Conservation (phyloP, 805 yeast genomes). For the Monosporozyma aerobia region DNA sequence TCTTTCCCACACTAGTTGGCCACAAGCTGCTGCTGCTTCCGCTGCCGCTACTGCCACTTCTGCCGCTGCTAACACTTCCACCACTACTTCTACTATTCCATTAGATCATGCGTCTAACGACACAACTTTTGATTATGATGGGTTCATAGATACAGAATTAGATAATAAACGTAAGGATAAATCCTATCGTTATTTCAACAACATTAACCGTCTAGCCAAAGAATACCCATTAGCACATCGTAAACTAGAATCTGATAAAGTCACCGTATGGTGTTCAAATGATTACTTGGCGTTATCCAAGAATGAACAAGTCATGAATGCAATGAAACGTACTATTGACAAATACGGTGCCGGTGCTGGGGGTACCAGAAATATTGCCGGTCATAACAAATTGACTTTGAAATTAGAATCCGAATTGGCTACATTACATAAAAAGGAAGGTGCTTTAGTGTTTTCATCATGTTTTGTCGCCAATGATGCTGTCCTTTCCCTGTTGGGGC, state of each 20-base stretch:
- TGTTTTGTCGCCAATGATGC: slow-evolving; percentile 98
- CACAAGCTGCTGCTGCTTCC: slow-evolving; percentile 19
- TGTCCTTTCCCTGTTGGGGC: slow-evolving; percentile 81
- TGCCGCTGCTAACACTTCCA: slow-evolving; percentile 29
- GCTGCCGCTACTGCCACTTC: slow-evolving; percentile 29
- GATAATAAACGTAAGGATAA: slow-evolving; percentile 72
- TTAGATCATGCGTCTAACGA: slow-evolving; percentile 39
- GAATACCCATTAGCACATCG: slow-evolving; percentile 94
- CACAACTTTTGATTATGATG: slow-evolving; percentile 57
- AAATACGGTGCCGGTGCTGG: slow-evolving; percentile 98
- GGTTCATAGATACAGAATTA: slow-evolving; percentile 58
- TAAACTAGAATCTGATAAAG: slow-evolving; percentile 63
- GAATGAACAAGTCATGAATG: slow-evolving; percentile 59
- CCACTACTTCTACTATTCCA: slow-evolving; percentile 21
- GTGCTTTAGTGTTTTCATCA: slow-evolving; percentile 88
- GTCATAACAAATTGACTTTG: slow-evolving; percentile 89
- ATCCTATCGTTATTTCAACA: slow-evolving; percentile 93
- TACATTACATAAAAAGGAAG: slow-evolving; percentile 86
- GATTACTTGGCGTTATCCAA: slow-evolving; percentile 95
- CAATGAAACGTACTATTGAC: slow-evolving; percentile 72
- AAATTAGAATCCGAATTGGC: slow-evolving; percentile 80
- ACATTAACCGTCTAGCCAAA: slow-evolving; percentile 88
- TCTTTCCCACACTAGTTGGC: slow-evolving; percentile 7
- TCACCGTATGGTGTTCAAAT: slow-evolving; percentile 98
- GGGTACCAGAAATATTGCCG: slow-evolving; percentile 98